A percentile compares a stretch with the other conserved stretches of the same genome.
Evolutionary conservation across 2,329 filamentous ascomycete genomes (phyloP).

Genomic region (Hypoxylon sp.): DNA sequence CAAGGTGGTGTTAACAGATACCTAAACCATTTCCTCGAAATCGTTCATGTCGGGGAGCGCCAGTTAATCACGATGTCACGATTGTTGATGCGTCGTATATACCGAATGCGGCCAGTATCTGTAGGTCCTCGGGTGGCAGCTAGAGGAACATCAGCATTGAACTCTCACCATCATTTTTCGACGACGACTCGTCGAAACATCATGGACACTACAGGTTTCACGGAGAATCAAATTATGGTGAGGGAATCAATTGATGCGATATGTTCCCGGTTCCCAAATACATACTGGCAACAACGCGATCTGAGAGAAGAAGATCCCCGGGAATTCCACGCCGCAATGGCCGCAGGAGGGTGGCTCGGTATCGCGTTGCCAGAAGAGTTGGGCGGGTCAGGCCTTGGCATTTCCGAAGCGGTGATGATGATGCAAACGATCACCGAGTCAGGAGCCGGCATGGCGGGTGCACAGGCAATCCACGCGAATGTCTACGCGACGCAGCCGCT

Average conservation of each 20-base stretch:
- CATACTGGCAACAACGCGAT: conserved; percentile 84
- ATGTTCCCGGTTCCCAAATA: conserved; percentile 78
- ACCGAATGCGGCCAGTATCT: neutral
- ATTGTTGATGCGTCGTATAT: conserved; percentile 24
- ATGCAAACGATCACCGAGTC: conserved; percentile 85
- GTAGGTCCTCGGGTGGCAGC: too few species aligned
- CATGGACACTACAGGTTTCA: conserved; percentile 82
- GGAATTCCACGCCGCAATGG: conserved; percentile 81
- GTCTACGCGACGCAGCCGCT: conserved; percentile 84
- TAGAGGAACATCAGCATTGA: neutral
- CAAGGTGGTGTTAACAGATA: neutral
- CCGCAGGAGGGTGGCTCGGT: conserved; percentile 83
- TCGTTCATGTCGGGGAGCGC: neutral
- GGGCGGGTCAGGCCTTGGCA: conserved; percentile 81
- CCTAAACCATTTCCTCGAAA: neutral
- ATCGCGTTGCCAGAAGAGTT: conserved; percentile 82
- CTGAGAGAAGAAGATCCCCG: conserved; percentile 78
- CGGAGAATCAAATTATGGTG: conserved; percentile 79
- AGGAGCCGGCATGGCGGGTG: conserved; percentile 83
- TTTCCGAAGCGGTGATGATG: conserved; percentile 89
- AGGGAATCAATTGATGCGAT: conserved; percentile 78
- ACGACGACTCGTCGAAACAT: conserved; percentile 58
- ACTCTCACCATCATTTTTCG: conserved; percentile 53
- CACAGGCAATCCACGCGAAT: conserved; percentile 74
- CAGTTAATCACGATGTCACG: conserved; percentile 33